phyloP scores from a whole-genome alignment of 257 asterid genomes.

The Primulina tabacum region DNA sequence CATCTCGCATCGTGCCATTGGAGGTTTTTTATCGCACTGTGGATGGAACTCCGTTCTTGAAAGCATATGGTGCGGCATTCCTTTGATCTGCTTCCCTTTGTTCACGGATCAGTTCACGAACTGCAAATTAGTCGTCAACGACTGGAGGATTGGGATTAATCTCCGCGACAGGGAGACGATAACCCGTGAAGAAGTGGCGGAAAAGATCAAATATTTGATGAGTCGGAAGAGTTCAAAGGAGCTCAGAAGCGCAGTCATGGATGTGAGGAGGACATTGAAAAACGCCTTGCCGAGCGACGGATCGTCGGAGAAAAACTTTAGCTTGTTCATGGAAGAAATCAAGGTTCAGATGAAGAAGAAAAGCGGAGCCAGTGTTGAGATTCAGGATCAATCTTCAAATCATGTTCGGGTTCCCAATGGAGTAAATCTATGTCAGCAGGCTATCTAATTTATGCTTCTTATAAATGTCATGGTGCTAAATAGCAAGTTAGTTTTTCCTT shows the following conservation, averaged over 20 bases:
- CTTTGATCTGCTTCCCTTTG: constrained; percentile 56
- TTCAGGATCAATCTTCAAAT: constrained; percentile 18
- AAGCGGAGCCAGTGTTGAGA: constrained; percentile 27
- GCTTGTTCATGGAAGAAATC: constrained; percentile 42
- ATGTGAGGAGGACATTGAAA: constrained; percentile 42
- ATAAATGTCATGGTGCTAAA: neutral
- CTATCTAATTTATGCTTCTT: constrained; percentile 19
- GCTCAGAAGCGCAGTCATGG: constrained; percentile 42
- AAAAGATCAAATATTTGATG: constrained; percentile 48
- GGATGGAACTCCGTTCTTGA: constrained; percentile 77
- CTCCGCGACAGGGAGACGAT: constrained; percentile 40
- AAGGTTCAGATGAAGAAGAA: constrained; percentile 39
- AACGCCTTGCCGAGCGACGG: constrained; percentile 53
- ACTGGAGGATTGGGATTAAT: constrained; percentile 69
- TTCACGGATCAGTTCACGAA: constrained; percentile 71
- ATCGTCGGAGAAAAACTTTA: constrained; percentile 53
- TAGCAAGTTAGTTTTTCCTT: neutral
- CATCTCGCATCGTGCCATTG: constrained; percentile 54
- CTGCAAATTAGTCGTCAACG: constrained; percentile 64
- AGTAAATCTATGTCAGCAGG: constrained; percentile 31
- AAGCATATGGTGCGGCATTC: constrained; percentile 59
- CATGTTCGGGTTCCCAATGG: constrained; percentile 38
- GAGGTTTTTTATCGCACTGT: constrained; percentile 69
- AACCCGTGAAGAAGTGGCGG: constrained; percentile 48
- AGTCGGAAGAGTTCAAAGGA: constrained; percentile 34